Base-by-base conservation (phyloP, 441 rosid species). In the Erodium chrysanthum region DNA sequence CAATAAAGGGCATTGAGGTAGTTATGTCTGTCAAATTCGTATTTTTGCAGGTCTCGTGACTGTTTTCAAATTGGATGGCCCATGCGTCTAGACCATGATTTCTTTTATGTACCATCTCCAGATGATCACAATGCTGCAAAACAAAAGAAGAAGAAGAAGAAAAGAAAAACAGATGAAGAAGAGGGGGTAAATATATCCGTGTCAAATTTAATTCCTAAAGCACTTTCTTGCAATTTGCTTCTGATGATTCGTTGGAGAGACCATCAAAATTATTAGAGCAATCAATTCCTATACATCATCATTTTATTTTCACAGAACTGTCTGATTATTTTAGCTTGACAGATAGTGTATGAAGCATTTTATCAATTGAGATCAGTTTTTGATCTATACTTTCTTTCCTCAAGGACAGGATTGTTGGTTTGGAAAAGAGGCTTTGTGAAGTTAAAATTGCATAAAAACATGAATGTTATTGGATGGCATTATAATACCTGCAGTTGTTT, bases 21-120 rank as follows among this genome's bases (percentile, higher is more conserved):
- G 64, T 70, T 50, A 71, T 25, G 63, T 61, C 31, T 77, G 31
- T 73, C 66, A 42, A 46, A 12, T 46, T 46, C 22, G 15, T 66
- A 22, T 70, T 78, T 75, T 64, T 75, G 73, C 85, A 94, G 98
- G 98, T 91, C 97, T 76, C 84, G 77, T 61, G 86, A 83, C 72
- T 94, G 99, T 83, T 91, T 94, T 63, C 83, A 88, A 77, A 70
- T 94, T 70, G 91, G 99, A 68, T 94, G 99, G 99, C 97, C 99
- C 12, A 84, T 94, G 94, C 84, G 82, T 74, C 65, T 50, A 67
- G 82, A 84, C 44, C 96, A 91, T 69, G 89, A 91, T 70, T 94
- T 89, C 81, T 94, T 94, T 79, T 75, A 29, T 70, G 61, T 75
- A 37, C 2, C 68, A 42, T 65, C 85, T 37, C 62, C 73, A 76